These are phyloP conservation scores for Hevea brasiliensis DNA, from an alignment of 345 rosid species.

Conservation along the genomic window DNA sequence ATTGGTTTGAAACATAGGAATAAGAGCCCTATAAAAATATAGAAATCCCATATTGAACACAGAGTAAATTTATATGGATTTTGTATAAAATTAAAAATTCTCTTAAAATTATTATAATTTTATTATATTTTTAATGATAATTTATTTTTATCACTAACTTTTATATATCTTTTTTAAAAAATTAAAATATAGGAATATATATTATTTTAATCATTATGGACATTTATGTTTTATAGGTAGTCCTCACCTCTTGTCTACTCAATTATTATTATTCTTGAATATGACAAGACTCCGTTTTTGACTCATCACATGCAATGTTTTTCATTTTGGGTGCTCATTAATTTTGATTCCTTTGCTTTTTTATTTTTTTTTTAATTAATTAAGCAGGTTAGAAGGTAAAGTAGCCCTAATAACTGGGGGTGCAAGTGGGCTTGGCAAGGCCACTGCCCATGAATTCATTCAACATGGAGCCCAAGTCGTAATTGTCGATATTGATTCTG, in stretches of 20 bases:
- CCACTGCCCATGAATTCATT: constrained; percentile 59
- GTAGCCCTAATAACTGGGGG: constrained; percentile 79
- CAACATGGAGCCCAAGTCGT: constrained; percentile 62
- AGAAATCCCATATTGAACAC: too few species aligned
- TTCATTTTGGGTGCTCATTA: neutral
- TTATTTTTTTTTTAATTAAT: neutral
- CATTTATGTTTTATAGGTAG: neutral
- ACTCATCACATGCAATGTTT: neutral
- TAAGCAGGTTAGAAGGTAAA: constrained; percentile 56
- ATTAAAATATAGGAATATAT: too few species aligned
- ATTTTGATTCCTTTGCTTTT: too few species aligned
- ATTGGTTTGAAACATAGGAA: too few species aligned
- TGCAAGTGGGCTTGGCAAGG: constrained; percentile 78
- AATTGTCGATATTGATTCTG: constrained; percentile 42
- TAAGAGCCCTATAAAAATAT: too few species aligned
- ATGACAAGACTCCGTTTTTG: neutral
- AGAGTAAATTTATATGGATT: too few species aligned
- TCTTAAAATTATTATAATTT: too few species aligned
- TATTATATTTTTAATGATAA: too few species aligned
- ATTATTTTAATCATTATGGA: neutral
- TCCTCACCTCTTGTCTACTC: neutral
- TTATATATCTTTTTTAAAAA: too few species aligned
- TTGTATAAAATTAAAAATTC: too few species aligned
- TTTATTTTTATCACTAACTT: too few species aligned
- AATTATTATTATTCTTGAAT: neutral